Evolutionary conservation across 2,329 filamentous ascomycete genomes (phyloP).

Genomic region (Westerdykella ornata): DNA sequence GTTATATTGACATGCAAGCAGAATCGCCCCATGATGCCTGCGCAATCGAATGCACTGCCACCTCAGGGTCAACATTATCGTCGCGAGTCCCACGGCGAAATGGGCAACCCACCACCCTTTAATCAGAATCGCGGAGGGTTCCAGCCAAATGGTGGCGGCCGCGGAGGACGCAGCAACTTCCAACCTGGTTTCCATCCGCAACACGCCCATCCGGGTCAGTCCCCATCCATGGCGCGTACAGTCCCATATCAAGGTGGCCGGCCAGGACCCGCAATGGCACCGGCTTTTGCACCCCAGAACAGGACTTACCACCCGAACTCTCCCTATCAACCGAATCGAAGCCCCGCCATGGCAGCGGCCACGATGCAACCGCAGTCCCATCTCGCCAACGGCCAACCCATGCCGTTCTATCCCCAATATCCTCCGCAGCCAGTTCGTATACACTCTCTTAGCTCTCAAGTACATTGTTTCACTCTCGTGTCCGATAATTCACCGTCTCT

Average conservation of each 20-base stretch:
- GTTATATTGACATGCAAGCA: conserved; percentile 38
- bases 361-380: conserved; percentile 60
- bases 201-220: conserved; percentile 29
- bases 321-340: conserved; percentile 51
- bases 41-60: conserved; percentile 29
- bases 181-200: conserved; percentile 46
- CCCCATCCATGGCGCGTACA: conserved; percentile 50
- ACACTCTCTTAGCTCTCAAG: conserved; percentile 40
- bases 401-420: conserved; percentile 56
- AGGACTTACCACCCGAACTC: conserved; percentile 54
- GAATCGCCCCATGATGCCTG: conserved; percentile 59
- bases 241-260: conserved; percentile 45
- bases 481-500: conserved; percentile 16
- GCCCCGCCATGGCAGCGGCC: conserved; percentile 53
- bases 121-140: conserved; percentile 37
- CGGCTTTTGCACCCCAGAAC: conserved; percentile 45
- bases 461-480: conserved; percentile 11
- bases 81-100: conserved; percentile 54
- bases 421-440: conserved; percentile 57
- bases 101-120: conserved; percentile 53
- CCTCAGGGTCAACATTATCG: conserved; percentile 49
- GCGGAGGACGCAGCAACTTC: conserved; percentile 43
- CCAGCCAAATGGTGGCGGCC: conserved; percentile 43
- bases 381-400: conserved; percentile 48
- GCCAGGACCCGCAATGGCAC: conserved; percentile 47